These are phyloP conservation scores for Chytriomyces hyalinus DNA, from an alignment of 192 early-diverging fungal genomes.

Conservation along the genomic window DNA sequence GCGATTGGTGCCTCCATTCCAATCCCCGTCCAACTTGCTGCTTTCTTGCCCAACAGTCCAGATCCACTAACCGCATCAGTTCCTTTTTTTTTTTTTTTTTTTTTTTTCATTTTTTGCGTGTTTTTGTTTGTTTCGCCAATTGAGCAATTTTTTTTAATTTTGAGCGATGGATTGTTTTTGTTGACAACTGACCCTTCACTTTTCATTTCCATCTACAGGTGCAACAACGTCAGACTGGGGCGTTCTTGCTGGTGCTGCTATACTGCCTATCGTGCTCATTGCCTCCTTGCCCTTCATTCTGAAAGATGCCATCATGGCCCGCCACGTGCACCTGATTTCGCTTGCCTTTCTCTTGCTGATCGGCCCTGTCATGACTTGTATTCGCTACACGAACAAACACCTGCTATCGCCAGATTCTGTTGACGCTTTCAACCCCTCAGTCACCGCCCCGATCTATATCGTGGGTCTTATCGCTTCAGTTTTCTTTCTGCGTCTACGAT, in stretches of 20 bases:
- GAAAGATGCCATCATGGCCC: constrained; percentile 16
- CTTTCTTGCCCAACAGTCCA: no score
- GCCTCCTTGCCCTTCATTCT: constrained; percentile 14
- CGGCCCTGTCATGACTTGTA: constrained; percentile 51
- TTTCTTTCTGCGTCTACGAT: constrained; percentile 55
- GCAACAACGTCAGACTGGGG: constrained; percentile 31
- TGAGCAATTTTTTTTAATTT: background rate
- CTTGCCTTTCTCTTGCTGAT: constrained; percentile 44
- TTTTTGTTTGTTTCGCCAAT: background rate
- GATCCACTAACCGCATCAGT: no score
- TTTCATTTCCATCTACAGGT: constrained; percentile 12
- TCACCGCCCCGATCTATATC: constrained; percentile 57
- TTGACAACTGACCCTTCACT: background rate
- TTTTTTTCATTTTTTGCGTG: background rate
- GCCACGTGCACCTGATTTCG: constrained; percentile 46
- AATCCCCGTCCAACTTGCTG: no score
- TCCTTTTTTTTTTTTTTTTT: background rate
- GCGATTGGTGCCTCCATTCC: no score
- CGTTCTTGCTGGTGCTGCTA: constrained; percentile 19
- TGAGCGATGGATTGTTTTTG: background rate
- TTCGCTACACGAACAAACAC: constrained; percentile 41
- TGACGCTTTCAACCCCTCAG: constrained; percentile 28
- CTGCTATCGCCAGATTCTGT: constrained; percentile 23
- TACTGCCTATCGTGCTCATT: constrained; percentile 24
- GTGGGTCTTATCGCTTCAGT: constrained; percentile 48